These are phyloP conservation scores for Avena atlantica DNA, from an alignment of 176 grass and related monocot genomes.

Conservation along the genomic window DNA sequence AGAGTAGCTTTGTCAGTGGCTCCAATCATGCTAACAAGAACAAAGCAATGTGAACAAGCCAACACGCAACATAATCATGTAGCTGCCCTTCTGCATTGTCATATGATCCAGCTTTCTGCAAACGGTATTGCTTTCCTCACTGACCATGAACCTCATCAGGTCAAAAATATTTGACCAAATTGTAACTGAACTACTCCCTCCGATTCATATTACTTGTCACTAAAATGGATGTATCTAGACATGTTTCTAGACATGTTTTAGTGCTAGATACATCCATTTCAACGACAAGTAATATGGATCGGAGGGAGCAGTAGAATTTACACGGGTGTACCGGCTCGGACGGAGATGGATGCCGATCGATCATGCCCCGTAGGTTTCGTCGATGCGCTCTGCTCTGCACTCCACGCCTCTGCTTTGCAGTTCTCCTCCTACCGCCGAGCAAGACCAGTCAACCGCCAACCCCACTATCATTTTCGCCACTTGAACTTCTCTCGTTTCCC, in stretches of 20 bases:
- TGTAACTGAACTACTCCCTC: not conserved
- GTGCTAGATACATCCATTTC: no score
- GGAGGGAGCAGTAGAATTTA: no score
- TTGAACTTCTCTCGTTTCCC: slow-evolving; percentile 45
- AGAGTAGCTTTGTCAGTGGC: not conserved
- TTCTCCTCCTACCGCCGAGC: slow-evolving; percentile 44
- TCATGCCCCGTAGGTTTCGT: not conserved
- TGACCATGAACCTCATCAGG: slow-evolving; percentile 13
- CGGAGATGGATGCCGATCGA: no score
- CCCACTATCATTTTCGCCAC: slow-evolving; percentile 49
- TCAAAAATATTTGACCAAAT: slow-evolving; percentile 4
- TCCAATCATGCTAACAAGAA: slow-evolving; percentile 3
- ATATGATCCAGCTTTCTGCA: no score
- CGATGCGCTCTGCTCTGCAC: not conserved
- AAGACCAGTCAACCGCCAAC: slow-evolving; percentile 63
- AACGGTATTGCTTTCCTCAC: slow-evolving; percentile 8
- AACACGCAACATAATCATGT: not conserved
- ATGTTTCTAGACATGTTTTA: no score
- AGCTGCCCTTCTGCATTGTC: no score
- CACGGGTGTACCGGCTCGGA: no score
- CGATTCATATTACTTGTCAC: no score
- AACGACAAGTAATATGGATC: no score
- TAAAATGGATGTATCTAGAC: no score
- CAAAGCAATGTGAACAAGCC: not conserved
- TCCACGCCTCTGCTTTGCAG: not conserved